Conservation (phyloP, 495 filamentous ascomycete species). For the Astrothelium macrocarpum region DNA sequence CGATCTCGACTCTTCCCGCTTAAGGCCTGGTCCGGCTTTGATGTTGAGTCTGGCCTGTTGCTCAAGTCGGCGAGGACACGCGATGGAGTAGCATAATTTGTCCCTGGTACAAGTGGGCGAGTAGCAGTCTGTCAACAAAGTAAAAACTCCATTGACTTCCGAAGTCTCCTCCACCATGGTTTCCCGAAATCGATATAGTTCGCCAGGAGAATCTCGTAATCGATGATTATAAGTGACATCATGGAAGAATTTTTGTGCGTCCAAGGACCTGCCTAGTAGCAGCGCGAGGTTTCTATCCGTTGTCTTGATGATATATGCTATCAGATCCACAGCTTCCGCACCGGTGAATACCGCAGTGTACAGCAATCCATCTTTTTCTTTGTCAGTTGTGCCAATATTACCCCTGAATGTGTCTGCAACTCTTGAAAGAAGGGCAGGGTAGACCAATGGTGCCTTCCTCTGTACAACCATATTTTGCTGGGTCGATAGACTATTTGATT, state of each 20-base stretch:
- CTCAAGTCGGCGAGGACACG: constrained; percentile 87
- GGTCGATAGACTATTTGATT: constrained; percentile 32
- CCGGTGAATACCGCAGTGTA: constrained; percentile 97
- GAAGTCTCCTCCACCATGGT: constrained; percentile 81
- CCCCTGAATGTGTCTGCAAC: constrained; percentile 88
- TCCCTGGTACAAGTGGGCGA: constrained; percentile 94
- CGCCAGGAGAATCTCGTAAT: constrained; percentile 75
- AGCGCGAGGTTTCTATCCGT: constrained; percentile 91
- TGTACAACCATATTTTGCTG: constrained; percentile 41
- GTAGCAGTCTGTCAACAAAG: constrained; percentile 92
- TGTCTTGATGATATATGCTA: constrained; percentile 90
- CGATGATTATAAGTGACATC: constrained; percentile 98
- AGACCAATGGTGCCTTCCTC: constrained; percentile 67
- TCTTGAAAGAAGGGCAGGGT: constrained; percentile 81
- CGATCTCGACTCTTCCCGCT: constrained; percentile 65
- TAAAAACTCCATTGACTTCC: constrained; percentile 93
- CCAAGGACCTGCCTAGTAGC: constrained; percentile 82
- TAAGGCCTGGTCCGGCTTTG: constrained; percentile 79
- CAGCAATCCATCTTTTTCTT: constrained; percentile 90
- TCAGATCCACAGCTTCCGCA: constrained; percentile 87
- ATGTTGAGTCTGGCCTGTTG: constrained; percentile 90
- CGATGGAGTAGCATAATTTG: constrained; percentile 95
- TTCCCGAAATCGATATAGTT: constrained; percentile 96
- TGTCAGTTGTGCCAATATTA: constrained; percentile 68
- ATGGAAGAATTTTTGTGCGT: constrained; percentile 99